Conservation (phyloP, 306 rosid species). For the Fragaria ananassa region DNA sequence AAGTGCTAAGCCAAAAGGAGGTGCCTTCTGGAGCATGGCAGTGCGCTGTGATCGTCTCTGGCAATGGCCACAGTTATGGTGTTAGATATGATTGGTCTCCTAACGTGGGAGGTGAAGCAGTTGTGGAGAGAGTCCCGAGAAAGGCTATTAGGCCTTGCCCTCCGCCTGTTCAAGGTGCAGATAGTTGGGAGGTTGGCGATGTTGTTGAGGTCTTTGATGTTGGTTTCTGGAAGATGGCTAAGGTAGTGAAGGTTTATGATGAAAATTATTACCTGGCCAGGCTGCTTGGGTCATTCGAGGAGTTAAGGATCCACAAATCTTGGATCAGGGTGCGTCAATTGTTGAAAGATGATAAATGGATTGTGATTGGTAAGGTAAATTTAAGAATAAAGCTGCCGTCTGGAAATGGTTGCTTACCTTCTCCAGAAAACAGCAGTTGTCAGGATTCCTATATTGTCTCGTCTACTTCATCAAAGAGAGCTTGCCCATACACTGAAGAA, state of each 20-base stretch:
- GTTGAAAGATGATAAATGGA: conserved; percentile 65
- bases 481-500: conserved; percentile 37
- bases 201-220: conserved; percentile 55
- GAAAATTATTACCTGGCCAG: conserved; percentile 47
- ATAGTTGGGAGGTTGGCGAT: conserved; percentile 54
- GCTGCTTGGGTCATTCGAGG: conserved; percentile 50
- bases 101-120: conserved; percentile 24
- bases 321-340: conserved; percentile 55
- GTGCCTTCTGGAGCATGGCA: conserved; percentile 54
- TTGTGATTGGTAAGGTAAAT: conserved; percentile 49
- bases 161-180: conserved; percentile 30
- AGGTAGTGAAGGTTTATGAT: conserved; percentile 34
- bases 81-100: conserved; percentile 41
- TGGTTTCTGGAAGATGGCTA: conserved; percentile 68
- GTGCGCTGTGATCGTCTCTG: conserved; percentile 57
- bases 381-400: conserved; percentile 17
- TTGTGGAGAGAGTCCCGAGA: conserved; percentile 51
- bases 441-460: conserved; percentile 40
- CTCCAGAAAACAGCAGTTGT: conserved; percentile 29
- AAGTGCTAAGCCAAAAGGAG: conserved; percentile 51
- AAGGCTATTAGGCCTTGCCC: conserved; percentile 71
- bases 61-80: conserved; percentile 56
- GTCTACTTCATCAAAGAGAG: conserved; percentile 54
- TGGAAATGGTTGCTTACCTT: conserved; percentile 29
- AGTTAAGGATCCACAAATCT: conserved; percentile 39